Percentiles rank a stretch among this genome's conserved stretches.
phyloP scores from a whole-genome alignment of 2,329 filamentous ascomycete species.

The Hirsutella rhossiliensis region DNA sequence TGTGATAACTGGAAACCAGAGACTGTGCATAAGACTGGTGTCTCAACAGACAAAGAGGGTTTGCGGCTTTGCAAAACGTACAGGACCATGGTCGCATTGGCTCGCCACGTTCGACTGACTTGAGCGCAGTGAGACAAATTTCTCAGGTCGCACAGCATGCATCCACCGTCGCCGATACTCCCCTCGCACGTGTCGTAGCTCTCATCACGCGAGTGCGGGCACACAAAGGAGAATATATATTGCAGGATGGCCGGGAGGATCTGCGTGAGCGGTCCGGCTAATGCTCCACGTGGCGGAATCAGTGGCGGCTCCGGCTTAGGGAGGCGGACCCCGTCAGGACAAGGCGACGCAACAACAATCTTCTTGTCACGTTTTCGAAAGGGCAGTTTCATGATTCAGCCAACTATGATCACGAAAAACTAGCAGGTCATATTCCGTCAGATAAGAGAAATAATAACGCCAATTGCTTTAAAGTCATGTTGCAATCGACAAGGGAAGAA shows the following conservation, averaged over 20 bases:
- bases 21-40: too few relatives aligned
- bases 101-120: constrained; percentile 62
- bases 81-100: constrained; percentile 39
- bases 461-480: too few relatives aligned
- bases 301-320: constrained; percentile 12
- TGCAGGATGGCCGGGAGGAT: constrained; percentile 61
- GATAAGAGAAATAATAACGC: too few relatives aligned
- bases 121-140: constrained; percentile 71
- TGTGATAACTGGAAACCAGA: constrained; percentile 55
- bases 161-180: constrained; percentile 64
- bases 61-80: constrained; percentile 32
- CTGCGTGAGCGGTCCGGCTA: constrained; percentile 30
- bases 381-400: constrained; percentile 23
- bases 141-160: constrained; percentile 87
- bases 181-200: constrained; percentile 75
- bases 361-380: constrained; percentile 27
- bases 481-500: too few relatives aligned
- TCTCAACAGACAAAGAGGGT: too few relatives aligned
- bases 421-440: too few relatives aligned
- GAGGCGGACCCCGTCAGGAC: constrained; percentile 17
- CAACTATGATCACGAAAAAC: too few relatives aligned
- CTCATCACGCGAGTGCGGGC: constrained; percentile 68
- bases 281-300: constrained; percentile 26
- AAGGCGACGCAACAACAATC: constrained; percentile 10
- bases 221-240: constrained; percentile 70